Base-by-base conservation (phyloP, 2,329 filamentous ascomycete species). In the Aureobasidium melanogenum region DNA sequence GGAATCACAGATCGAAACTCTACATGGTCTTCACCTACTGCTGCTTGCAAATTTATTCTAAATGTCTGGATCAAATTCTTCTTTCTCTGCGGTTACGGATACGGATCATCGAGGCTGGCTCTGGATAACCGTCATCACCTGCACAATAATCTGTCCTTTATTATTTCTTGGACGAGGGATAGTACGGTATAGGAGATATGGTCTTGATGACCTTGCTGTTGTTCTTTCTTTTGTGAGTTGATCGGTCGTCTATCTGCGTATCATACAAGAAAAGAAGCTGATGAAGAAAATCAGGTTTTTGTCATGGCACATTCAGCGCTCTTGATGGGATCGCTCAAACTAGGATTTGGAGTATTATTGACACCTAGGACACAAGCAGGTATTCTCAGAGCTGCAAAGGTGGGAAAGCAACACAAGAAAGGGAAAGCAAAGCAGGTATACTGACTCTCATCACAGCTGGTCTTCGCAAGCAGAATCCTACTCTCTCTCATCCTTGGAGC, bases 151-250 rank as follows among this genome's bases (percentile, higher is more conserved):
- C 6, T 58, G 41, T 19, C 39, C 54, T 28, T 14, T 24, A 12
- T 9, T 47, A 8, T 14, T 58, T 2, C 19, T 47, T 7, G 36
- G 39, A 14, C 28, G 54, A 47, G 30, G 14, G 5, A 43, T 58
- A 32, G 54, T 43, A n/a, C 24, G 54, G 24, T 47, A 47, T 19
- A 28, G 41, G 5, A 38, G 15, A 14, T 47, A 46, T 46, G 43
- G 54, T 36, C 54, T 58, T 22, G 54, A 58, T 46, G 54, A 58
- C 15, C 26, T 47, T 36, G 41, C 32, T 15, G 4, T 47, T 12
- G n/a, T 47, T 47, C 2, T 58, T 58, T 47, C 54, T 43, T 58
- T 58, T 47, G 54, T 58, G 19, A 58, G 54, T 24, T 8, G 2
- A 34, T 19, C 1, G 10, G 32, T 14, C 2, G 28, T 24, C 3